Evolutionary conservation across 208 protist genomes (phyloP), one percentile per base, ranked within the genome.

Genomic region (Crithidia sp.): DNA sequence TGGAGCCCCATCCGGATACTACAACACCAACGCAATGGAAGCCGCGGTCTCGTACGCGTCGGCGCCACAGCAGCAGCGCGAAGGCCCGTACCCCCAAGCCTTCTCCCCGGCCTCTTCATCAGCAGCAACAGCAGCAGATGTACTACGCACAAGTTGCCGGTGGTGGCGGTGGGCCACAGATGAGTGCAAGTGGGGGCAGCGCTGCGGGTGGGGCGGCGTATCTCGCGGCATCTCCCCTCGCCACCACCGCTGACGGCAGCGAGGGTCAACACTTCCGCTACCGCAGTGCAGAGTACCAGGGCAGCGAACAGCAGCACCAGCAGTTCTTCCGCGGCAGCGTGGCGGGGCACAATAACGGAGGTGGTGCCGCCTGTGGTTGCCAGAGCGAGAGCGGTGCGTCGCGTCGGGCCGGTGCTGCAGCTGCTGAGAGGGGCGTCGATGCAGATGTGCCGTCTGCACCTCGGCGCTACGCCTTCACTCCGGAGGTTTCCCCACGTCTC

Each of bases 401-500:
- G 28, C 28, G 28, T 28, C 28, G 28, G n/a, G 41, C 0, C 53
- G 49, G 19, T 13, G 17, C 49, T 37, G 64, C 49, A n/a, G 13
- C 53, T 43, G 40, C 7, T 3, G 63, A 28, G 28, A 28, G 28
- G 28, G 28, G 28, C 28, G 28, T 28, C 28, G 28, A 28, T 8
- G 17, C 39, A 10, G 53, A 50, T 50, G 58, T 28, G 43, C 65
- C 66, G 17, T 41, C 52, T 8, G n/a, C 28, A 14, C 28, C 37
- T 12, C 28, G 53, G 10, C 3, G 19, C 52, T 52, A 72, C 14
- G 37, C 66, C 55, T 91, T 92, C 69, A 93, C 91, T 0, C 87
- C 86, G 3, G 88, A 93, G 69, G 85, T 95, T 47, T 81, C 71
- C 53, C 71, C 71, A 8, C 50, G 65, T 8, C 79, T 95, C 19